Base-by-base conservation (phyloP, 2,329 filamentous ascomycete species). In the Oidium heveae region DNA sequence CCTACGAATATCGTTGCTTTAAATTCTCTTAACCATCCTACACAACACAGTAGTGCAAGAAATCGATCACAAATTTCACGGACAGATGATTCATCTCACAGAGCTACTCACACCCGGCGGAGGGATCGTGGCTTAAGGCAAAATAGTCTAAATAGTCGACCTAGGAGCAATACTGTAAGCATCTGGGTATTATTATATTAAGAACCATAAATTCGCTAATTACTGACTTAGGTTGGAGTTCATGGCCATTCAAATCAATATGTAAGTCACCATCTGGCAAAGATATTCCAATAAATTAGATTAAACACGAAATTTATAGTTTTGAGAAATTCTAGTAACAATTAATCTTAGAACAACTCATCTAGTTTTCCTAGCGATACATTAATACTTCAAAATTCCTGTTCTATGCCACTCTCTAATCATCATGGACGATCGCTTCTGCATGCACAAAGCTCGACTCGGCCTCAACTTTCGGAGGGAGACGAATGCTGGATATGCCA, bases 401-500 rank as follows among this genome's bases (percentile, higher is more conserved):
- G 55, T 18, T 56, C 57, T 33, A 39, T 61, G 10, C 54, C 58
- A 13, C 56, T 54, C n/a, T 46, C 55, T 39, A 54, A 16, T 39
- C 57, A 58, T 44, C 32, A 50, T 4, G 34, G 34, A 32, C 47
- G 47, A 12, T 33, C 54, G 15, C 20, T 52, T n/a, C 54, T 33
- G 28, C 22, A 32, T 39, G 9, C 52, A 47, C 56, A 59, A 20
- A 56, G 60, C 7, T 57, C 62, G 16, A 55, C 55, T 46, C 55
- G 58, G 24, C 60, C 56, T 1, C 75, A 74, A 55, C 72, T 75
- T 61, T 70, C 72, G 6, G 84, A 88, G 64, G 84, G 87, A 63
- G 84, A 88, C 63, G 81, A 86, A 61, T 89, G 84, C 58, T 84
- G 84, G 0, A 75, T 88, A 47, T 89, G 84, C 61, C 82, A 84